Evolutionary conservation across 345 rosid species (phyloP), one percentile per base, ranked within the genome.

Genomic region (Gossypium bickii): DNA sequence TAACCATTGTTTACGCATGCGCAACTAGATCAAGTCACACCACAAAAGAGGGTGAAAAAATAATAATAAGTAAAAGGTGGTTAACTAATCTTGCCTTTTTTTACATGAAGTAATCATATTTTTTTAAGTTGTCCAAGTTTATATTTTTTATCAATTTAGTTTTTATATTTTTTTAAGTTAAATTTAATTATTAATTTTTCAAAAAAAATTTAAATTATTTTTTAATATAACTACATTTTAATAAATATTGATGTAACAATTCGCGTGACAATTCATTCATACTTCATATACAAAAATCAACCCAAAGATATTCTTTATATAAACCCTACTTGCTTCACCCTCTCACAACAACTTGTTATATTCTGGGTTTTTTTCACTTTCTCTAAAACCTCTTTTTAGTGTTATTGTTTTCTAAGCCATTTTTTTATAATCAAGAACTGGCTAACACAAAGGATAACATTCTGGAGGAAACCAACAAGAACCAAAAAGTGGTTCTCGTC

Each of bases 401-500:
- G 10, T 56, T 53, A 7, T n/a, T 22, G 22, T 3, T 22, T 13
- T 29, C 44, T 1, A 4, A n/a, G 58, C 2, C 11, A 29, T 58
- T 73, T 41, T 72, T 7, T 10, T 5, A 34, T 34, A 34, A 51
- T 68, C 88, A 73, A 78, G 97, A 88, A 82, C 98, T 94, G 98
- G 99, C 93, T 81, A 80, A 81, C 87, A 47, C 83, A 5, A 78
- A 77, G 74, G 87, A 67, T 11, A 47, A 76, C 84, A 77, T 78
- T 79, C 94, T 84, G 92, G 96, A 87, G 83, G 90, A 85, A 51
- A 78, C 79, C 55, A 88, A 83, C 45, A 83, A 79, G 89, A 90
- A 85, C 88, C 91, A 81, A 78, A 77, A 78, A 64, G 96, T 93
- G 91, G 99, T 93, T 83, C 94, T 86, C 73, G 82, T 82, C 78